Base-by-base conservation (phyloP, 208 protist species). In the Trypanosomatidae sp. region DNA sequence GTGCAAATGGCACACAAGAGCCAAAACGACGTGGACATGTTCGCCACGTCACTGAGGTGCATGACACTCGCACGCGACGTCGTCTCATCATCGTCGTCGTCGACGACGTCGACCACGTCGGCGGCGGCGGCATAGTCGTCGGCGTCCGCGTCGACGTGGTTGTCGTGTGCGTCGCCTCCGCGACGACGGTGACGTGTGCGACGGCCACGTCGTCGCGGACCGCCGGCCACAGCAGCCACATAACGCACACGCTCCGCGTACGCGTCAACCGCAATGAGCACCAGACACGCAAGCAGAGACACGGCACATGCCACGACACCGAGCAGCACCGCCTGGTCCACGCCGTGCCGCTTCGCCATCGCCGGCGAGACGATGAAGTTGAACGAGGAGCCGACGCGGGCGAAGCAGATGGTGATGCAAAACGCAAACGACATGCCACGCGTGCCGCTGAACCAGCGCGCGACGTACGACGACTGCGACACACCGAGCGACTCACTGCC, bases 361-460 rank as follows among this genome's bases (percentile, higher is more conserved):
- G 66, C 48, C 0, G 90, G 87, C 0, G 87, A 85, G 22, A 88
- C 71, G n/a, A 89, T 48, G 47, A 96, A 94, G 62, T 94, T 95
- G 60, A 94, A 85, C 20, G 81, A 88, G 18, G 79, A 92, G 27
- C 84, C 85, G 22, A 95, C 66, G 43, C 87, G 75, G 4, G 87
- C 76, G 46, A 87, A 91, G 51, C 79, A 86, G 43, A 96, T 78
- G 48, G 86, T 90, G 30, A 95, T 85, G 30, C 83, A 82, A 52
- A 95, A 96, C 3, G 84, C 88, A 15, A 96, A 62, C n/a, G 90
- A 75, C 71, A 96, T 88, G 19, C 74, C 80, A 11, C 72, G 69
- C 18, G 41, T 28, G 4, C 58, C 51, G 30, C 76, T 79, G 61
- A 96, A 96, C 86, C 84, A 93, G n/a, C 80, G 74, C n/a, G 81